Conservation (phyloP, 768 basidiomycete genomes). For the Filobasidium wieringae region DNA sequence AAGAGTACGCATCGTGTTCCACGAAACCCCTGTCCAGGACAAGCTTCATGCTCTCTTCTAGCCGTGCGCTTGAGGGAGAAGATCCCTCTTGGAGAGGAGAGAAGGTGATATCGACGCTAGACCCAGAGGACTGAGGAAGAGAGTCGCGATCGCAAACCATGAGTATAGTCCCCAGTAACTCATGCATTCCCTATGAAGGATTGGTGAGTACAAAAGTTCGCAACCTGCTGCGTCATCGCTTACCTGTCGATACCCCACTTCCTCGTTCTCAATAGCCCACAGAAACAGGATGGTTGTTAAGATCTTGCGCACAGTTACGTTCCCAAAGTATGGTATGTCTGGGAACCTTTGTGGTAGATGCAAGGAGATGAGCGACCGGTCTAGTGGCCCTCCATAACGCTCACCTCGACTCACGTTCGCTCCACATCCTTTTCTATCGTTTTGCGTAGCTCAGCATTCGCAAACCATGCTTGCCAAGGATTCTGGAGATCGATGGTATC, state of each 20-base stretch:
- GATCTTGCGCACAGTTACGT: slow-evolving; percentile 58
- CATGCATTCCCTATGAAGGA: slow-evolving; percentile 71
- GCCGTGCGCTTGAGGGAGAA: neutral
- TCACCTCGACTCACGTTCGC: slow-evolving; percentile 62
- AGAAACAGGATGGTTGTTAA: slow-evolving; percentile 81
- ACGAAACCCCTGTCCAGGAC: slow-evolving; percentile 28
- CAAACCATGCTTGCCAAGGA: slow-evolving; percentile 93
- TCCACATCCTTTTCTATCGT: slow-evolving; percentile 90
- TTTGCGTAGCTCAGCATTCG: slow-evolving; percentile 72
- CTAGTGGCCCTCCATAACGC: too few relatives aligned
- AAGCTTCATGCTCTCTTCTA: slow-evolving; percentile 10
- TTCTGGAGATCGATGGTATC: slow-evolving; percentile 46
- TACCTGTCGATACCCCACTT: slow-evolving; percentile 77
- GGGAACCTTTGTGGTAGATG: slow-evolving; percentile 55
- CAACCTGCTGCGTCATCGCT: neutral
- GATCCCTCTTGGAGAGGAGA: neutral
- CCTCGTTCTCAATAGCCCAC: slow-evolving; percentile 62
- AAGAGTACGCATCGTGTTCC: slow-evolving; percentile 65
- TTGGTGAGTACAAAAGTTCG: neutral
- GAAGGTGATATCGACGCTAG: neutral
- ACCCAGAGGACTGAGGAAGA: slow-evolving; percentile 28
- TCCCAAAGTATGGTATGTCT: slow-evolving; percentile 84
- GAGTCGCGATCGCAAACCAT: slow-evolving; percentile 77
- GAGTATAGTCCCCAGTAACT: slow-evolving; percentile 77
- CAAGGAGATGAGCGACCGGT: neutral